Conservation (phyloP, 169 alveolate genomes). For the Plasmodium inui region DNA sequence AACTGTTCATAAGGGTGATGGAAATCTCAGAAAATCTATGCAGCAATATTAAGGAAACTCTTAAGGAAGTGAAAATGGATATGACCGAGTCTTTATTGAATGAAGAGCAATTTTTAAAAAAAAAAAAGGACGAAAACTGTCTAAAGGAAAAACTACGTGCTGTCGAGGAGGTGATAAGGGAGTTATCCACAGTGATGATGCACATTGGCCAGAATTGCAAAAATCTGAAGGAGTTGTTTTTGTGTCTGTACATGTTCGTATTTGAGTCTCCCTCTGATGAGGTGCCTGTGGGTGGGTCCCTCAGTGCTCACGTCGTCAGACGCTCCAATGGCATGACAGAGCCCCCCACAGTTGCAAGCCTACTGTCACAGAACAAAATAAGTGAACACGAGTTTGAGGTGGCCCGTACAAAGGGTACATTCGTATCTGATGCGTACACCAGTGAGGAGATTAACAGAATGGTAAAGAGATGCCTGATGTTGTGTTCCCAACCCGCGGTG, state of each 20-base stretch:
- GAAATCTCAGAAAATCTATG: slow-evolving; percentile 1
- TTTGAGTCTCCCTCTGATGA: slow-evolving; percentile 13
- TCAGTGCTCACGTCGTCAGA: not conserved
- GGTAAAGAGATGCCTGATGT: slow-evolving; percentile 1
- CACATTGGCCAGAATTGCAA: slow-evolving; percentile 8
- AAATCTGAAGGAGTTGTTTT: slow-evolving; percentile 26
- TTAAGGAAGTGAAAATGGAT: slow-evolving; percentile 4
- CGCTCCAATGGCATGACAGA: not conserved
- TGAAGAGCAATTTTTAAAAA: slow-evolving; percentile 16
- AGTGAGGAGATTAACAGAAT: slow-evolving; percentile 23
- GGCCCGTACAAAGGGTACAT: slow-evolving; percentile 6
- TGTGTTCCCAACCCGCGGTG: not conserved
- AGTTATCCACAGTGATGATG: not conserved
- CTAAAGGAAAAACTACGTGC: slow-evolving; percentile 13
- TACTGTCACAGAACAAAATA: slow-evolving; percentile 24
- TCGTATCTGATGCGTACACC: slow-evolving; percentile 27
- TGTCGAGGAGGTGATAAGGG: slow-evolving; percentile 21
- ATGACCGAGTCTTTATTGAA: not conserved
- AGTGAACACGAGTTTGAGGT: slow-evolving; percentile 13
- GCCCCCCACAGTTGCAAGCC: not conserved
- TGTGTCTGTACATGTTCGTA: slow-evolving; percentile 24
- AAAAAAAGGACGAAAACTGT: slow-evolving; percentile 25
- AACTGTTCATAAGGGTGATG: slow-evolving; percentile 16
- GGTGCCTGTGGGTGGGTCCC: not conserved
- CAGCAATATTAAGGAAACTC: not conserved